phyloP scores from a whole-genome alignment of 1,139 yeast species.

The Suhomyces taliae region DNA sequence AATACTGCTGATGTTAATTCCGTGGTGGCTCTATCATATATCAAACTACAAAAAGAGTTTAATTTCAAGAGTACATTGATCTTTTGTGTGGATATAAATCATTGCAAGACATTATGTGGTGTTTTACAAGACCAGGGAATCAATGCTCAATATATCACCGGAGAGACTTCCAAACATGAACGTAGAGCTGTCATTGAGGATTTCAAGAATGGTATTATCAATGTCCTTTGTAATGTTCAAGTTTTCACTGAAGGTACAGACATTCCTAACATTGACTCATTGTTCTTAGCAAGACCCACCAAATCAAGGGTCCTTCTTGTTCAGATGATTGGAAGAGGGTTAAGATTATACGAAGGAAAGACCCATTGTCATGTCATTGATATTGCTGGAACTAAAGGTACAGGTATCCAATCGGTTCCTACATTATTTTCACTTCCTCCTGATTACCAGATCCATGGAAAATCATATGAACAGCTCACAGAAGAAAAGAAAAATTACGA shows the following conservation, averaged over 20 bases:
- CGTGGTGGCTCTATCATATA: slow-evolving; percentile 60
- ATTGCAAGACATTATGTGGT: slow-evolving; percentile 57
- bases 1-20: slow-evolving; percentile 55
- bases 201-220: slow-evolving; percentile 61
- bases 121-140: slow-evolving; percentile 60
- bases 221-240: slow-evolving; percentile 83
- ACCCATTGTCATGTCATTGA: slow-evolving; percentile 73
- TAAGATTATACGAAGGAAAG: slow-evolving; percentile 64
- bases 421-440: slow-evolving; percentile 49
- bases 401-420: slow-evolving; percentile 65
- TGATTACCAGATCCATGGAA: slow-evolving; percentile 31
- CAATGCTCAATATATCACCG: slow-evolving; percentile 73
- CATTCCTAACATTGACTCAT: slow-evolving; percentile 83
- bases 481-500: slow-evolving; percentile 24
- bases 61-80: slow-evolving; percentile 63
- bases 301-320: slow-evolving; percentile 66
- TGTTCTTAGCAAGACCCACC: slow-evolving; percentile 81
- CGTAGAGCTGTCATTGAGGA: slow-evolving; percentile 55
- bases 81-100: slow-evolving; percentile 75
- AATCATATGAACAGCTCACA: slow-evolving; percentile 22
- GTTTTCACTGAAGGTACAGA: slow-evolving; percentile 96
- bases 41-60: slow-evolving; percentile 36
- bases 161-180: slow-evolving; percentile 55
- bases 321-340: slow-evolving; percentile 93
- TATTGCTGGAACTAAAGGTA: slow-evolving; percentile 61